Base-by-base conservation (phyloP, 139 green algal species). In the Desmodesmus armatus region DNA sequence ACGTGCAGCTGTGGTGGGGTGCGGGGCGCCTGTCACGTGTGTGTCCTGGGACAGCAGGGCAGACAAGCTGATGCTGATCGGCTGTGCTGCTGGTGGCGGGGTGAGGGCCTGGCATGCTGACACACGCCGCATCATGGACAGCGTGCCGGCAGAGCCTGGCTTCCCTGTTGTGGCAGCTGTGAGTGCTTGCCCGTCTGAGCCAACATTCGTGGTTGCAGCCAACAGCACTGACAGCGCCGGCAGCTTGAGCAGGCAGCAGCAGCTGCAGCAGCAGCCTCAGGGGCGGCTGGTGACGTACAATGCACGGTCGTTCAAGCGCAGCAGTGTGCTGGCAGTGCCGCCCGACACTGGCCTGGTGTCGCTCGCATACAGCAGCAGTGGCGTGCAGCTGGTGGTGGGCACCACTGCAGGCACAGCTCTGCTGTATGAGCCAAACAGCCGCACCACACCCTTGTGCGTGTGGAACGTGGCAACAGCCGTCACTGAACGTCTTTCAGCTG, bases 61-160 rank as follows among this genome's bases (percentile, higher is more conserved):
- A 13, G 90, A 92, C 76, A 92, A 91, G 75, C 43, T 91, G 25
- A 85, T 89, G 87, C 82, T 93, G 35, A 82, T 93, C 31, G 90
- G 90, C 40, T 90, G 82, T 7, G 27, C n/a, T 4, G 62, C 80
- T 11, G 78, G 65, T 35, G 67, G 66, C 11, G 49, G 62, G 0
- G 67, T 79, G 29, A 51, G 74, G 1, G 87, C 73, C 21, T 93
- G 90, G 90, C 90, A 93, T 60, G 73, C 85, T 15, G 90, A 93
- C 86, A 91, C 87, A 25, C 88, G 88, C 25, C 79, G 82, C 43
- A 85, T 90, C 39, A 55, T 88, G 5, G 74, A 80, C 0, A 83
- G 92, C 35, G 58, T 93, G 27, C 55, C 63, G 29, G 51, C 69
- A 17, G 88, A 75, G 60, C 13, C 29, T 2, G 79, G 76, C 25